Conservation (phyloP, 192 early-diverging fungal species). For the Powellomyces hirtus region DNA sequence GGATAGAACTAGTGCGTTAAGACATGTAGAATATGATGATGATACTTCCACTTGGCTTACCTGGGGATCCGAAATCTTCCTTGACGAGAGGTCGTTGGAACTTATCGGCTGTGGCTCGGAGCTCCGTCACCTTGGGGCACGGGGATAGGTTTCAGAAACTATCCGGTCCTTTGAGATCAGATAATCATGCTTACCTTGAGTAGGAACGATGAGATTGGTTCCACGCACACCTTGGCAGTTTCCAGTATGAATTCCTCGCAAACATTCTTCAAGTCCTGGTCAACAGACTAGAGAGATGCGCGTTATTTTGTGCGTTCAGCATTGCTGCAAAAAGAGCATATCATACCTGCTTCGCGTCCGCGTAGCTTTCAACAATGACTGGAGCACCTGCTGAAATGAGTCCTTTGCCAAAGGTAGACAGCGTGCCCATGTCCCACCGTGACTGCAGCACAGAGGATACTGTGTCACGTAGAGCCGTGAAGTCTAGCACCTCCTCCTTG, state of each 20-base stretch:
- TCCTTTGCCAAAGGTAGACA: conserved; percentile 29
- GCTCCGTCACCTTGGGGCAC: conserved; percentile 1
- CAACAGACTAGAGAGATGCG: conserved; percentile 43
- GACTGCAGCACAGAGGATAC: conserved; percentile 27
- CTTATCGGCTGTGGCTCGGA: conserved; percentile 1
- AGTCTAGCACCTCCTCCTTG: conserved; percentile 61
- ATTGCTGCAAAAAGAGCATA: too few relatives aligned
- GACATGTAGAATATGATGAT: neutral
- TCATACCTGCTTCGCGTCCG: conserved; percentile 41
- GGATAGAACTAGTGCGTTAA: neutral
- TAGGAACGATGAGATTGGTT: conserved; percentile 66
- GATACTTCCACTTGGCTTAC: conserved; percentile 19
- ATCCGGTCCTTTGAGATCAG: neutral
- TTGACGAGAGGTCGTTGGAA: conserved; percentile 39
- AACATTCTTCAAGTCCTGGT: conserved; percentile 63
- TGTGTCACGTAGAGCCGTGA: conserved; percentile 57
- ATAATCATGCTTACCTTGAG: conserved; percentile 56
- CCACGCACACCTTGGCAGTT: conserved; percentile 57
- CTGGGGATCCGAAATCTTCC: conserved; percentile 51
- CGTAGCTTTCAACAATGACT: conserved; percentile 33
- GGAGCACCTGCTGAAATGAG: conserved; percentile 28
- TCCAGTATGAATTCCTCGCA: conserved; percentile 79
- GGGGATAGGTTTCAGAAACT: neutral
- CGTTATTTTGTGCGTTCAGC: neutral
- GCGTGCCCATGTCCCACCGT: conserved; percentile 27